Conservation (phyloP, 2,329 filamentous ascomycete genomes). For the Phialophora verrucosa region DNA sequence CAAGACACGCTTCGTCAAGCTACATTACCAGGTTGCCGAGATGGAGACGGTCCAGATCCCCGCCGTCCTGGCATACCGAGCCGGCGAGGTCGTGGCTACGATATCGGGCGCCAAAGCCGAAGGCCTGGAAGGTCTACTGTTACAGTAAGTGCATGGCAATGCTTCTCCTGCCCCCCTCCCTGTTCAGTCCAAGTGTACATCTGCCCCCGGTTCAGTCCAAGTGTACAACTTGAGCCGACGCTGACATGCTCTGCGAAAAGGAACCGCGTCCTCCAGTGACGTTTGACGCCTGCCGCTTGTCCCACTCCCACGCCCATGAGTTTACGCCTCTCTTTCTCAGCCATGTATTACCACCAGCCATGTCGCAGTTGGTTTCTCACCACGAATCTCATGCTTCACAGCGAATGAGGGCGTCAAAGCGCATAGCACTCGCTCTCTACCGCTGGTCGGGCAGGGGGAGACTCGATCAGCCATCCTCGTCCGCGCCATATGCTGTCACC, state of each 20-base stretch:
- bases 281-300: neutral
- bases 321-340: neutral
- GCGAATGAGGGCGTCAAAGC: neutral
- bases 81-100: conserved; percentile 88
- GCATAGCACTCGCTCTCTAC: no score
- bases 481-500: no score
- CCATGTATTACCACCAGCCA: neutral
- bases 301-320: neutral
- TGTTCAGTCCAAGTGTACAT: neutral
- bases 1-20: conserved; percentile 82
- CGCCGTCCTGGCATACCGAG: conserved; percentile 85
- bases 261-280: neutral
- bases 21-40: conserved; percentile 90
- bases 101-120: conserved; percentile 74
- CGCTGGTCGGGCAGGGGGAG: no score
- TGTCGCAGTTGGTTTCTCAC: neutral
- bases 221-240: neutral
- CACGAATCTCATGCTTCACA: neutral
- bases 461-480: no score
- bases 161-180: neutral
- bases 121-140: conserved; percentile 63
- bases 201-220: neutral
- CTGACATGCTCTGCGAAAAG: neutral
- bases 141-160: conserved; percentile 22
- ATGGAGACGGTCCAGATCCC: conserved; percentile 90